phyloP scores from a whole-genome alignment of 768 basidiomycete genomes.

The Pisolithus microcarpus region DNA sequence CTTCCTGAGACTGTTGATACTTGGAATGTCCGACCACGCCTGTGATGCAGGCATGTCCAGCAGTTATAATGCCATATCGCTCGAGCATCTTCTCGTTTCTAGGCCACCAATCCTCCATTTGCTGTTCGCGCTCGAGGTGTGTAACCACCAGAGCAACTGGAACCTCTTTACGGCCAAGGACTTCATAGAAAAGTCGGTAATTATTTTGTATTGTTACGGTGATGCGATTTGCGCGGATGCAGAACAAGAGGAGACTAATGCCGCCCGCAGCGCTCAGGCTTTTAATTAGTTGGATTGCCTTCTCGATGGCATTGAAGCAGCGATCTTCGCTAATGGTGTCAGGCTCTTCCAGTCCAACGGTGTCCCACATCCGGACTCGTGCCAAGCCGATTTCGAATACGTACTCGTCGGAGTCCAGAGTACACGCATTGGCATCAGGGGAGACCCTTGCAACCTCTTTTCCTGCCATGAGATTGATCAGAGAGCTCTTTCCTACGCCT shows the following conservation, averaged over 20 bases:
- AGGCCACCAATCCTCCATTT: constrained; percentile 30
- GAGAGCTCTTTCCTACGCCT: constrained; percentile 18
- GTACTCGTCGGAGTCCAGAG: constrained; percentile 26
- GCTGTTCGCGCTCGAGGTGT: constrained; percentile 28
- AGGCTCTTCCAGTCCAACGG: constrained; percentile 27
- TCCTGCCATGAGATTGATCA: constrained; percentile 25
- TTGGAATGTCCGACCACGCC: constrained; percentile 19
- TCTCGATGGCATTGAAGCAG: constrained; percentile 22
- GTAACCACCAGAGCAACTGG: constrained; percentile 35
- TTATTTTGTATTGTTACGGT: constrained; percentile 22
- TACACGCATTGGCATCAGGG: constrained; percentile 25
- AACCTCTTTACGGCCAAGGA: constrained; percentile 27
- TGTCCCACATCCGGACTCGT: constrained; percentile 27
- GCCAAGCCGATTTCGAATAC: constrained; percentile 16
- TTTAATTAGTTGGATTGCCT: constrained; percentile 28
- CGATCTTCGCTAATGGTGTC: constrained; percentile 10
- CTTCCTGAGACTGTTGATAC: constrained; percentile 24
- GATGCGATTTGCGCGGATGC: constrained; percentile 33
- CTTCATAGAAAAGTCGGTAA: constrained; percentile 22
- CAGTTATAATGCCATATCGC: constrained; percentile 14
- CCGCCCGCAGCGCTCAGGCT: constrained; percentile 26
- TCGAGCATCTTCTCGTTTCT: constrained; percentile 17
- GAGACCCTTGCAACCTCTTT: constrained; percentile 18
- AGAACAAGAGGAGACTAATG: constrained; percentile 34
- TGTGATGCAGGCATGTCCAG: constrained; percentile 28